Evolutionary conservation across 2,329 filamentous ascomycete species (phyloP).

Genomic region (Aureobasidium sp.): DNA sequence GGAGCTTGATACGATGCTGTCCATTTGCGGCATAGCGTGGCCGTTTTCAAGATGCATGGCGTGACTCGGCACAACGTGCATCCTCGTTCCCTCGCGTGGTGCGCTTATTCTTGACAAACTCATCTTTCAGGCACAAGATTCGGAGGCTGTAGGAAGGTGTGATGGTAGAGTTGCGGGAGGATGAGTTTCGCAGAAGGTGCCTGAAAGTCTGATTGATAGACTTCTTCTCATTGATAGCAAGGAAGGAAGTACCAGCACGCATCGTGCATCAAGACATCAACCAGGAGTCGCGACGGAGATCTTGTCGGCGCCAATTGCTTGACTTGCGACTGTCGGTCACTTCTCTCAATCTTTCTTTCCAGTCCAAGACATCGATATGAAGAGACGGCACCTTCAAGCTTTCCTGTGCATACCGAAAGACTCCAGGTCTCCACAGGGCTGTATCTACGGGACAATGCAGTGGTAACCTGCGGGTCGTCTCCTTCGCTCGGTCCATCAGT

Average conservation of each 20-base stretch:
- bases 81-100: background rate
- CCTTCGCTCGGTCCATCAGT: background rate
- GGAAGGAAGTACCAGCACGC: background rate
- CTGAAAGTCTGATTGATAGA: background rate
- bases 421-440: background rate
- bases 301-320: background rate
- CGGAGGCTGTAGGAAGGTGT: background rate
- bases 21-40: background rate
- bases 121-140: background rate
- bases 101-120: background rate
- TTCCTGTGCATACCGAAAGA: background rate
- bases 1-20: background rate
- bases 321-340: background rate
- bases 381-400: background rate
- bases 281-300: background rate
- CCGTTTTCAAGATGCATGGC: background rate
- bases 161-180: background rate
- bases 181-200: background rate
- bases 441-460: background rate
- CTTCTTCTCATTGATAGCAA: background rate
- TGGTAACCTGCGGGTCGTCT: background rate
- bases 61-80: background rate
- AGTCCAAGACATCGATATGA: background rate
- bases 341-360: background rate
- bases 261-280: background rate